Percentiles rank a stretch among this genome's conserved stretches.
These are phyloP conservation scores for Ceratonia siliqua DNA, from an alignment of 306 rosid genomes.

Conservation along the genomic window DNA sequence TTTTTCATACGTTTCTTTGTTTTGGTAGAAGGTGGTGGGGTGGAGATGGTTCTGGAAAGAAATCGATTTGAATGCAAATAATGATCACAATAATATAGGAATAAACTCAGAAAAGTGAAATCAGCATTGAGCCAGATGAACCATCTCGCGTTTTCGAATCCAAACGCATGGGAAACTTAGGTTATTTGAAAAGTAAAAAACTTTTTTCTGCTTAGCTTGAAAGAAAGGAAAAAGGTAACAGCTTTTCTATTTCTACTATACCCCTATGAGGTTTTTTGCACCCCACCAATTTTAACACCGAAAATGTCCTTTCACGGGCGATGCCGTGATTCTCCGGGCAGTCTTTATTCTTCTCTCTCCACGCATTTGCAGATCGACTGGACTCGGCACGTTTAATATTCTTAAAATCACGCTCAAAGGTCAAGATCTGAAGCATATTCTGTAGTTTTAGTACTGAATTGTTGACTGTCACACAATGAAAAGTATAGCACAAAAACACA, in stretches of 20 bases:
- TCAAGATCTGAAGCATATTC: conserved; percentile 22
- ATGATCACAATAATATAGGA: no score
- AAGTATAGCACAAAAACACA: not conserved
- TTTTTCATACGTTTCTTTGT: not conserved
- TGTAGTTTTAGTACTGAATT: not conserved
- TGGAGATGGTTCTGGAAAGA: not conserved
- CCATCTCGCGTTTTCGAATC: not conserved
- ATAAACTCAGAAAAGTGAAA: not conserved
- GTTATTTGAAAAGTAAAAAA: not conserved
- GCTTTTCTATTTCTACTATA: not conserved
- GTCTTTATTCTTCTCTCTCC: conserved; percentile 20
- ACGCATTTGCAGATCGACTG: not conserved
- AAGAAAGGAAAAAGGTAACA: not conserved
- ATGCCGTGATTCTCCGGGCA: conserved; percentile 16
- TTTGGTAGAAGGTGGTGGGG: not conserved
- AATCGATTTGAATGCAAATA: not conserved
- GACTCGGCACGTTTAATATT: not conserved
- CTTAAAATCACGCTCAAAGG: conserved; percentile 35
- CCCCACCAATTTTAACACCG: conserved; percentile 8
- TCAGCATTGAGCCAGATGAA: not conserved
- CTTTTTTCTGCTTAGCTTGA: not conserved
- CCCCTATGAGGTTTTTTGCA: not conserved
- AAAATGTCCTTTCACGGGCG: conserved; percentile 15
- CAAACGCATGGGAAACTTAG: not conserved
- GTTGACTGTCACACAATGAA: not conserved